Percentiles rank a stretch among this genome's conserved stretches.
Conservation (phyloP, 306 rosid genomes). For the Prunus campanulata region DNA sequence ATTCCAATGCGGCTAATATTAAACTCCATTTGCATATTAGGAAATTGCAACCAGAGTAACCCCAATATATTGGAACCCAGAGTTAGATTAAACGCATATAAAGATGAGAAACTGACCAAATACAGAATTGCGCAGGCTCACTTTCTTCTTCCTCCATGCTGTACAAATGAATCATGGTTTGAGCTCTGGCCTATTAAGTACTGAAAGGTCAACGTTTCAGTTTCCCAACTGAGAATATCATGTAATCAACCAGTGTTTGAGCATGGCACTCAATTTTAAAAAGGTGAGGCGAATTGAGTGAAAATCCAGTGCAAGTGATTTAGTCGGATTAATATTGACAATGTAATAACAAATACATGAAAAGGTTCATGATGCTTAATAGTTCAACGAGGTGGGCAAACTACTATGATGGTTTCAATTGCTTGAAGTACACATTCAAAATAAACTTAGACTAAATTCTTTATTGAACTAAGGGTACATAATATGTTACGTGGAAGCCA, state of each 20-base stretch:
- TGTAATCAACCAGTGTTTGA: not conserved
- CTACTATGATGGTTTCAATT: not conserved
- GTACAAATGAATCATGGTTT: not conserved
- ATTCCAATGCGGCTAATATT: not conserved
- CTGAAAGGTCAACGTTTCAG: not conserved
- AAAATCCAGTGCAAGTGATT: not conserved
- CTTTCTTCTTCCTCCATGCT: conserved; percentile 60
- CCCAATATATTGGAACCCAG: not conserved
- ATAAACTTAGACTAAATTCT: not conserved
- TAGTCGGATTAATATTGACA: not conserved
- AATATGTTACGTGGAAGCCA: not conserved
- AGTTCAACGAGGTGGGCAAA: not conserved
- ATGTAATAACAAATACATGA: not conserved
- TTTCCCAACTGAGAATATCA: not conserved
- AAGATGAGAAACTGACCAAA: not conserved
- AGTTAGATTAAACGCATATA: not conserved
- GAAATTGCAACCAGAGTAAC: not conserved
- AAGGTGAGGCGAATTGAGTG: not conserved
- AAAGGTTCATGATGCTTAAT: not conserved
- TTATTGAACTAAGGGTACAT: not conserved
- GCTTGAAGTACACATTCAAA: not conserved
- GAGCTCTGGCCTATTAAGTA: not conserved
- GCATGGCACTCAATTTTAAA: not conserved
- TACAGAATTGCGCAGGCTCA: conserved; percentile 17
- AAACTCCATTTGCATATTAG: not conserved